Evolutionary conservation across 1,284 basidiomycete species (phyloP), one percentile per base, ranked within the genome.

Genomic region (Anthracocystis walkeri): DNA sequence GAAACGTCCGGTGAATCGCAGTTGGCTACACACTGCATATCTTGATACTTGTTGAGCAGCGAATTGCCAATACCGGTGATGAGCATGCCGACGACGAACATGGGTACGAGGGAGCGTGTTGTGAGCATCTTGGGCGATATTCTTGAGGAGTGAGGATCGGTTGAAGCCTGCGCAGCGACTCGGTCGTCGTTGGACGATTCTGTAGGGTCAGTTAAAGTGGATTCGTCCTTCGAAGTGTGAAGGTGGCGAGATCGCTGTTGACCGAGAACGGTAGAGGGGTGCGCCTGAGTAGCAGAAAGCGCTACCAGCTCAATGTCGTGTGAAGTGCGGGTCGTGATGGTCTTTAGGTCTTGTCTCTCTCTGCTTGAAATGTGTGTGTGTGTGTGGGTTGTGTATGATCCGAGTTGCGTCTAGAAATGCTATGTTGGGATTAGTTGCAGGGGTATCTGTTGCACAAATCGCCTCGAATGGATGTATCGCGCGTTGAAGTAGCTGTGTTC

Each of bases 71-170:
- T 87, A 40, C 88, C 88, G 7, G 87, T 87, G 40, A 87, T 72
- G 64, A 88, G 86, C 88, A 88, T 88, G 60, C 87, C 87, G 25
- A 78, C 83, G 25, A 88, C 87, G 35, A 88, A 82, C 45, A 86
- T 79, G 31, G 86, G 84, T 7, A 87, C 63, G 42, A 68, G 59
- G 6, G 75, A 73, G 23, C 61, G 58, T 48, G 68, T 50, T 7
- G 60, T 59, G 46, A 73, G 48, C 71, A 69, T 65, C 56, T 63
- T 63, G 70, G 66, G 40, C 25, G 61, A 44, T n/a, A 4, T 27
- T 46, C 27, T 29, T 44, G 64, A 5, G 58, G n/a, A 29, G 29
- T 4, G 29, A 38, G 35, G 2, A 38, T 14, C 2, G 14, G 35
- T 14, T 16, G 35, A 4, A 38, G 35, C 31, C 7, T 6, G 31